Evolutionary conservation across 179 eudicot genomes (phyloP).

Genomic region (Silene coronaria): DNA sequence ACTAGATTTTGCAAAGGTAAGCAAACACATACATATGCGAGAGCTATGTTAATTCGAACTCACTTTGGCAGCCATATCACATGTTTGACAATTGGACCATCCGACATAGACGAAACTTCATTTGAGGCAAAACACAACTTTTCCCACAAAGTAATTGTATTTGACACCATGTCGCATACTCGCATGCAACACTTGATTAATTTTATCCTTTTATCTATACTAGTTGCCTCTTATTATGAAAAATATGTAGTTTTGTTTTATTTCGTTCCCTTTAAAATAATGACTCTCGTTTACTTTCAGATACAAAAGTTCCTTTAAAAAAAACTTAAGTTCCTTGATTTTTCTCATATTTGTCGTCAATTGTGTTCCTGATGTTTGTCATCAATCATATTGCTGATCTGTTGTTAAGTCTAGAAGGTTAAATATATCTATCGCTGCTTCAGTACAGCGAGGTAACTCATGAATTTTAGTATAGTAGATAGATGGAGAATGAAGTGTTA

Average conservation of each 20-base stretch:
- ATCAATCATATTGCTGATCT: background rate
- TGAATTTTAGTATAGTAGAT: conserved; percentile 1
- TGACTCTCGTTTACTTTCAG: background rate
- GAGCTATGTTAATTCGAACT: background rate
- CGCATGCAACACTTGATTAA: background rate
- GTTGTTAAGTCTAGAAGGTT: background rate
- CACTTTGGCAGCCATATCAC: background rate
- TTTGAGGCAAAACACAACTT: background rate
- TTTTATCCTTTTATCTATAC: background rate
- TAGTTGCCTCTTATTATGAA: background rate
- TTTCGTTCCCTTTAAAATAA: background rate
- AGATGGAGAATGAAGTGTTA: background rate
- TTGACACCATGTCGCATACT: background rate
- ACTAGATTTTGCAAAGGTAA: conserved; percentile 83
- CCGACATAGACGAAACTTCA: background rate
- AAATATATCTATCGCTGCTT: background rate
- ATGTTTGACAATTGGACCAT: background rate
- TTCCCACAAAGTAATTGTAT: background rate
- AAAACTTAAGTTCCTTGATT: background rate
- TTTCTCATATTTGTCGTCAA: background rate
- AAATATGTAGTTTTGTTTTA: background rate
- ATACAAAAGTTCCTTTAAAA: background rate
- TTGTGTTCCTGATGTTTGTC: background rate
- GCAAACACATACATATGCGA: conserved; percentile 1
- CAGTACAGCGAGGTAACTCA: background rate